Percentiles rank a stretch among this genome's conserved stretches.
phyloP scores from a whole-genome alignment of 1,284 basidiomycete genomes.

The Ganoderma leucocontextum region DNA sequence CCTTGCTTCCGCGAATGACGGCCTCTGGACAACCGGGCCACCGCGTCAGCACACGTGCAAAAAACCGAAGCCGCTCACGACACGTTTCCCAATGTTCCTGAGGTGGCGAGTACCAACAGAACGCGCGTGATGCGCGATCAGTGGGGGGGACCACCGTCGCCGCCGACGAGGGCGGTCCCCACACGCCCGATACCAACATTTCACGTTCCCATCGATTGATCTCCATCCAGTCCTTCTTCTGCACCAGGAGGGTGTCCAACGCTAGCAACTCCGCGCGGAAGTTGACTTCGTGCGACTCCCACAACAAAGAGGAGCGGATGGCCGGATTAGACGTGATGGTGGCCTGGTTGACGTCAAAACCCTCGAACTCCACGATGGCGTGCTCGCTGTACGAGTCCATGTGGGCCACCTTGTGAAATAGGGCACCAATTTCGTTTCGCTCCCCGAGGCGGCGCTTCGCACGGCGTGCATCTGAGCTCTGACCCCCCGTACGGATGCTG shows the following conservation, averaged over 20 bases:
- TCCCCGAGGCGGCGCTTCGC: background rate
- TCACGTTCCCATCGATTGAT: background rate
- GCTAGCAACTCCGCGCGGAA: constrained; percentile 1
- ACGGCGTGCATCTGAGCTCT: background rate
- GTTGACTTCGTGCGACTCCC: constrained; percentile 14
- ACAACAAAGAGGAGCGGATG: background rate
- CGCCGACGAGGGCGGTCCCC: background rate
- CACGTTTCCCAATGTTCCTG: background rate
- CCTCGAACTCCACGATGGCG: background rate
- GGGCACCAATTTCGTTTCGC: background rate
- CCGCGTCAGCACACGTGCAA: background rate
- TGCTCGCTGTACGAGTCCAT: constrained; percentile 6
- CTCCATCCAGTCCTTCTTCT: background rate
- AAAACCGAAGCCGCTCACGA: background rate
- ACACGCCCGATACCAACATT: background rate
- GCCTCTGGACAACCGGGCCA: background rate
- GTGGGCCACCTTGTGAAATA: constrained; percentile 7
- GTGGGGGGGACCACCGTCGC: constrained; percentile 32
- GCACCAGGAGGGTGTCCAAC: background rate
- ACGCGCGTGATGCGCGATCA: background rate
- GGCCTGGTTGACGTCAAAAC: background rate
- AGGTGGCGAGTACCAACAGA: background rate
- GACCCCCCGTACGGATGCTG: background rate
- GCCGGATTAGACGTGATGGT: background rate
- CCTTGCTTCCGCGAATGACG: background rate